Evolutionary conservation across 371 early-diverging fungal species (phyloP), one percentile per base, ranked within the genome.

Genomic region (Zychaea mexicana): DNA sequence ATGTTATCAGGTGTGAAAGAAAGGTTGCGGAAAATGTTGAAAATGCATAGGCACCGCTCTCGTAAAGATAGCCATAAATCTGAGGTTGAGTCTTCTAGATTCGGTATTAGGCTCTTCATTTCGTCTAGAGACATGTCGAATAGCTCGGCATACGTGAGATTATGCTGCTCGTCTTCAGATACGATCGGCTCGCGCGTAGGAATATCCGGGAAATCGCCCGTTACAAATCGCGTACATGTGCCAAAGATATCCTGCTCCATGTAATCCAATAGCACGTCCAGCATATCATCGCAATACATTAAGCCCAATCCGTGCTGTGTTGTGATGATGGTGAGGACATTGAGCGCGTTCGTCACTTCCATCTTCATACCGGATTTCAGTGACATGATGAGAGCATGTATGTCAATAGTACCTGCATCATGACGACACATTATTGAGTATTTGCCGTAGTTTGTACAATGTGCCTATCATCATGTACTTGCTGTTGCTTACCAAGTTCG

Each of bases 331-430:
- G 90, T 86, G 63, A 92, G 63, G 2, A 86, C 83, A 61, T 92
- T 92, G 28, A 92, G 75, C 2, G 93, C 91, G 36, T 87, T 87
- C 2, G 90, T 84, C 2, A 89, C 76, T 65, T 92, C 93, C 71
- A 90, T 74, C 55, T 83, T 83, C 74, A 92, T 79, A 2, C 90
- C 90, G 6, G 90, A 90, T 62, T 92, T 90, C 2, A 92, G 71
- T 6, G 91, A 89, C 85, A 92, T 85, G 27, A 85, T 87, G 49
- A 92, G 61, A 2, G 93, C 91, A 53, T 88, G 91, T 10, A 92
- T 83, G 64, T 92, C 92, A 19, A 92, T 80, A 17, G 80, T 63
- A 57, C 92, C 91, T 77, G n/a, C n/a, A n/a, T n/a, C n/a, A 72
- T 55, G 2, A 56, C 17, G 5, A 54, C 9, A 39, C n/a, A 38